A percentile compares a stretch with the other conserved stretches of the same genome.
Evolutionary conservation across 129 eudicot genomes (phyloP).

Genomic region (Centella asiatica): DNA sequence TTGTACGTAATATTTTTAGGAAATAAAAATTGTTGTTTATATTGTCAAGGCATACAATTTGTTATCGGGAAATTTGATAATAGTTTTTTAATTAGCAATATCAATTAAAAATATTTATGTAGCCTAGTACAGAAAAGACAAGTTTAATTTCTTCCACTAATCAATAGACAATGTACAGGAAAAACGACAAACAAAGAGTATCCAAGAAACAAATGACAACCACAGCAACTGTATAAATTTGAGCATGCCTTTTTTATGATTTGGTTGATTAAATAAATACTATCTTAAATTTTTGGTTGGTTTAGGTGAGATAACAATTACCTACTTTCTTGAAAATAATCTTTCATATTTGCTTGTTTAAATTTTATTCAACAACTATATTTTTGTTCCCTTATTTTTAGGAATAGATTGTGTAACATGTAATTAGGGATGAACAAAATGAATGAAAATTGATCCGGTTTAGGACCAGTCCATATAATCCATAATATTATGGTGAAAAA

Average conservation of each 20-base stretch:
- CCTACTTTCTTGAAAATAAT: not conserved
- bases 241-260: not conserved
- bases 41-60: too few relatives aligned
- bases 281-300: not conserved
- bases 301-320: constrained; percentile 9
- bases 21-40: too few relatives aligned
- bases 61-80: too few relatives aligned
- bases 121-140: too few relatives aligned
- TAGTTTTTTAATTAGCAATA: too few relatives aligned
- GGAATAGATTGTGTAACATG: not conserved
- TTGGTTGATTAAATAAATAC: not conserved
- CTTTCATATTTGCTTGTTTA: not conserved
- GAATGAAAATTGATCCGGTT: too few relatives aligned
- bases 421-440: too few relatives aligned
- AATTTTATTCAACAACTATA: not conserved
- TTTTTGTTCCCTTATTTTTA: not conserved
- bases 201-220: constrained; percentile 15
- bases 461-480: too few relatives aligned
- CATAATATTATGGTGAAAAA: too few relatives aligned
- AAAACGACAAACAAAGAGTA: constrained; percentile 16
- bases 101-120: too few relatives aligned
- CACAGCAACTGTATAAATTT: not conserved
- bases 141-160: not conserved
- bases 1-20: too few relatives aligned
- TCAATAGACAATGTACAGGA: not conserved